phyloP scores from a whole-genome alignment of 2,329 filamentous ascomycete species.

The Trichocomaceae sp. region DNA sequence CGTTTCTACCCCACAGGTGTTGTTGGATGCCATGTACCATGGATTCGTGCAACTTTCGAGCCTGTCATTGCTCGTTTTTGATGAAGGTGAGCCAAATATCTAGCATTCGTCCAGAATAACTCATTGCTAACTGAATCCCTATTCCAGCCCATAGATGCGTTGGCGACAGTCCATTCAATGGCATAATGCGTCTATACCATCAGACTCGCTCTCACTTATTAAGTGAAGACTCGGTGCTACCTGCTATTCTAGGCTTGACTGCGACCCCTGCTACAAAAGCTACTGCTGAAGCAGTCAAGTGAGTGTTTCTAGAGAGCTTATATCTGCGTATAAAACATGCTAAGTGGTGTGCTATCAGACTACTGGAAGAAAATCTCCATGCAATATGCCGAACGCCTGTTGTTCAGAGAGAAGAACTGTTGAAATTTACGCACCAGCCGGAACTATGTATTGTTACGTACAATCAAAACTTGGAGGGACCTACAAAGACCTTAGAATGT shows the following conservation, averaged over 20 bases:
- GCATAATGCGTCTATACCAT: constrained; percentile 70
- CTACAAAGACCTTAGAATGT: constrained; percentile 34
- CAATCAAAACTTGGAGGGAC: constrained; percentile 5
- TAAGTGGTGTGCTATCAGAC: constrained; percentile 22
- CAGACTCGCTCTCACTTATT: constrained; percentile 29
- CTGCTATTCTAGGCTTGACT: constrained; percentile 69
- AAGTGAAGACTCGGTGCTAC: constrained; percentile 37
- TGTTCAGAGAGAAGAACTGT: constrained; percentile 60
- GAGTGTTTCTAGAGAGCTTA: constrained; percentile 11
- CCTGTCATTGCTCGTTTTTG: constrained; percentile 67
- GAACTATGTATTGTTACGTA: constrained; percentile 40
- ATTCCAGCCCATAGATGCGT: constrained; percentile 65
- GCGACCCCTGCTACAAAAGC: constrained; percentile 68
- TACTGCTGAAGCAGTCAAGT: constrained; percentile 50
- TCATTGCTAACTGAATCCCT: neutral
- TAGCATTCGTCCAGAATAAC: neutral
- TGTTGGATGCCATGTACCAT: constrained; percentile 67
- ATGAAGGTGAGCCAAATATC: constrained; percentile 60
- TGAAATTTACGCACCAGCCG: constrained; percentile 63
- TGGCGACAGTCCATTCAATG: constrained; percentile 56
- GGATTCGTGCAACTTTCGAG: constrained; percentile 61
- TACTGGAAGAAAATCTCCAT: constrained; percentile 64
- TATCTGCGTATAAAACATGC: neutral
- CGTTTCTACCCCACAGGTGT: constrained; percentile 68
- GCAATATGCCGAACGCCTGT: constrained; percentile 64